These are phyloP conservation scores for Pichia sp. DNA, from an alignment of 1,139 yeast genomes.

Conservation along the genomic window DNA sequence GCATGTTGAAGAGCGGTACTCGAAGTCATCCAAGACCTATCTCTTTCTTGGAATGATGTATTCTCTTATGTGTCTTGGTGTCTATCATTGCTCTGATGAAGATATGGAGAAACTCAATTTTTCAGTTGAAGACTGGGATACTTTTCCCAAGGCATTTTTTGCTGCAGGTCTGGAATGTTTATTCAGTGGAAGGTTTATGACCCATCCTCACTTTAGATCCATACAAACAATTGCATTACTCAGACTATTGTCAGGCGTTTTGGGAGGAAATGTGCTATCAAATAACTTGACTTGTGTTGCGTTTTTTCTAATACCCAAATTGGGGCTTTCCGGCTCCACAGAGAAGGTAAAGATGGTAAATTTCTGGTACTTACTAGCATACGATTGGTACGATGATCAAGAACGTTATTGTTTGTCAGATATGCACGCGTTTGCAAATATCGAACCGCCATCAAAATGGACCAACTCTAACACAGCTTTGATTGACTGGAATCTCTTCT, in stretches of 20 bases:
- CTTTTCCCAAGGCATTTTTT: slow-evolving; percentile 26
- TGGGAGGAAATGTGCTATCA: slow-evolving; percentile 30
- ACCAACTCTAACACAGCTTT: slow-evolving; percentile 6
- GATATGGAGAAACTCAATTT: slow-evolving; percentile 21
- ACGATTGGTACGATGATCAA: slow-evolving; percentile 32
- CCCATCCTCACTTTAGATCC: slow-evolving; percentile 26
- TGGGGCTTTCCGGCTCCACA: slow-evolving; percentile 24
- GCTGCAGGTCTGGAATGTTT: slow-evolving; percentile 30
- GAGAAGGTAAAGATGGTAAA: slow-evolving; percentile 9
- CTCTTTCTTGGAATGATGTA: slow-evolving; percentile 30
- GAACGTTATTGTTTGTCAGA: slow-evolving; percentile 24
- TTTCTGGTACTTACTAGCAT: slow-evolving; percentile 30
- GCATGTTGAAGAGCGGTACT: slow-evolving; percentile 20
- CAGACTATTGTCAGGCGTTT: slow-evolving; percentile 25
- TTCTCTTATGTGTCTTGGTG: slow-evolving; percentile 28
- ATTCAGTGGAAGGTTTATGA: slow-evolving; percentile 30
- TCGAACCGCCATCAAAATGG: slow-evolving; percentile 25
- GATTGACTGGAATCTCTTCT: slow-evolving; percentile 20
- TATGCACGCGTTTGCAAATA: slow-evolving; percentile 10
- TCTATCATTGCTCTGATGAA: slow-evolving; percentile 27
- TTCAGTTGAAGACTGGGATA: slow-evolving; percentile 21
- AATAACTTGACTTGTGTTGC: slow-evolving; percentile 24
- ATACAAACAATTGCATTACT: slow-evolving; percentile 29
- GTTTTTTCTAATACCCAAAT: slow-evolving; percentile 26
- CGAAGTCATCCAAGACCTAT: slow-evolving; percentile 20